Base-by-base conservation (phyloP, 73 alveolate genomes). In the Paraurostyla sp. region DNA sequence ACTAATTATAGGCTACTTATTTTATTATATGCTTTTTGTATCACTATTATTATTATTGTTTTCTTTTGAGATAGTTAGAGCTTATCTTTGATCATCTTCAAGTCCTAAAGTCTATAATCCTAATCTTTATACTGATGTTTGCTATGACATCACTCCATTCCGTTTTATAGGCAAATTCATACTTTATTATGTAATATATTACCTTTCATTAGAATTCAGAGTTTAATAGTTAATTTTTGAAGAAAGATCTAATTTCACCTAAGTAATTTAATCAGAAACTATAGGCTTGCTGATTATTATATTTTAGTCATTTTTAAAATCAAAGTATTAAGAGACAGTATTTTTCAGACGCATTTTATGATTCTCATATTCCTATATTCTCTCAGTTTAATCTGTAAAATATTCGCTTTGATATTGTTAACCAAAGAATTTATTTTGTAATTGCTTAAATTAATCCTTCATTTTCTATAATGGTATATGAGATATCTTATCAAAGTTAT, bases 291-390 rank as follows among this genome's bases (percentile, higher is more conserved):
- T n/a, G n/a, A n/a, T n/a, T n/a, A n/a, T n/a, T n/a, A n/a, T n/a
- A n/a, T n/a, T 18, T 40, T 65, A 40, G 15, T 65, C 82, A 15
- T 23, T 65, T 65, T 65, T 65, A 40, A 38, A 65, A 2, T 65
- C 56, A 30, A 65, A 65, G 38, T 65, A 65, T 38, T 33, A 6
- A 18, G 82, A 65, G 2, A 65, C 82, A 1, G 82, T 65, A 15
- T 65, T 65, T 65, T 65, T 65, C 32, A 65, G 25, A 15, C 58
- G 35, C 16, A 38, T 23, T 40, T 65, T 15, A 38, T 65, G 82
- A 65, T 65, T 65, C 18, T 65, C 82, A 40, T 22, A 65, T 38
- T 65, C 82, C 41, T 65, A 18, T 6, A 65, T 3, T 65, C 82
- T 33, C 7, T 20, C 54, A 13, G 56, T 2, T 32, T 35, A 65